A percentile compares a stretch with the other conserved stretches of the same genome.
phyloP scores from a whole-genome alignment of 1,284 basidiomycete genomes.

The Lignosus rhinocerotis region DNA sequence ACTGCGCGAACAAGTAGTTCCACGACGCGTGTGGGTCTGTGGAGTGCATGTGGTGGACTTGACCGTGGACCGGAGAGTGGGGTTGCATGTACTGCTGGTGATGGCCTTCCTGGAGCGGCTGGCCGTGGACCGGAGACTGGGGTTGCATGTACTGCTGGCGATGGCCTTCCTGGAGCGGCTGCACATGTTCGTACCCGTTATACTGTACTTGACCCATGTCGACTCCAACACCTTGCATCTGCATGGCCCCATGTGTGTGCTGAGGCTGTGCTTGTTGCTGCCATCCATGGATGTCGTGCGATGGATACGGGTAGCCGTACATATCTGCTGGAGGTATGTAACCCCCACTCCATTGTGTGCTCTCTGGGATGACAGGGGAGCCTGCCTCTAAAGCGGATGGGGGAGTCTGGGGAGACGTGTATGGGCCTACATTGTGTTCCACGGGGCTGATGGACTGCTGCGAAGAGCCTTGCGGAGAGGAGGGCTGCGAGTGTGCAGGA shows the following conservation, averaged over 20 bases:
- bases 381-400: conserved; percentile 1
- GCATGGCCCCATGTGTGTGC: conserved; percentile 18
- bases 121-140: conserved; percentile 24
- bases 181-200: conserved; percentile 19
- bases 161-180: background rate
- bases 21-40: conserved; percentile 33
- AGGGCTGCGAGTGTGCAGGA: conserved; percentile 41
- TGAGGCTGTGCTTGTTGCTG: conserved; percentile 18
- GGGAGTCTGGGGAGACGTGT: conserved; percentile 20
- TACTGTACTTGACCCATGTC: conserved; percentile 20
- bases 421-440: conserved; percentile 16
- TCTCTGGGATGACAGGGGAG: conserved; percentile 2
- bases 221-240: conserved; percentile 15
- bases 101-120: conserved; percentile 1
- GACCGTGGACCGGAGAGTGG: conserved; percentile 19
- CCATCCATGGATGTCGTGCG: conserved; percentile 24
- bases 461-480: conserved; percentile 34
- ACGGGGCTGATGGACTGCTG: conserved; percentile 29
- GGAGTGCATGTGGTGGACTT: conserved; percentile 19
- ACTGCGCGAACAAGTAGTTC: conserved; percentile 33
- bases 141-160: conserved; percentile 14
- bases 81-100: conserved; percentile 24
- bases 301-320: conserved; percentile 23
- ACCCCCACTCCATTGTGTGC: conserved; percentile 10
- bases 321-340: conserved; percentile 14